phyloP scores from a whole-genome alignment of 1,284 basidiomycete genomes.

The Ceratobasidium sp. region DNA sequence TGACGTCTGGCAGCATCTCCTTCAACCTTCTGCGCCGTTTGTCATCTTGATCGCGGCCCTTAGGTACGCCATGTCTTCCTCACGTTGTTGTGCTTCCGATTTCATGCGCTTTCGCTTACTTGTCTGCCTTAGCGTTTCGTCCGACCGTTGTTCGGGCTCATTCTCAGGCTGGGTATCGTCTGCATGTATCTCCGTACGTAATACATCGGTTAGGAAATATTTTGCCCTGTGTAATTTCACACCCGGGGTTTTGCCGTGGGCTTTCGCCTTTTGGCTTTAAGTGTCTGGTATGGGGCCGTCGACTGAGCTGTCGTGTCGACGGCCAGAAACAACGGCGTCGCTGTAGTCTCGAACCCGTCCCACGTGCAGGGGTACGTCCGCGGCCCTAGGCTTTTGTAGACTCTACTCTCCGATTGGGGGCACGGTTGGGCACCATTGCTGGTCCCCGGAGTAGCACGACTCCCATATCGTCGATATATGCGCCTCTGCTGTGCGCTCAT shows the following conservation, averaged over 20 bases:
- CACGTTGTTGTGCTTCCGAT: background rate
- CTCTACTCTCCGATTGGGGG: background rate
- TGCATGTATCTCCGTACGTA: background rate
- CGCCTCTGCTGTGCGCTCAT: background rate
- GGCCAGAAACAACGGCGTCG: background rate
- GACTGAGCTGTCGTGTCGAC: too few species aligned
- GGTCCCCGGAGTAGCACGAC: slow-evolving; percentile 4
- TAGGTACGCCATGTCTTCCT: background rate
- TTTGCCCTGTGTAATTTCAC: background rate
- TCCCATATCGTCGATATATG: background rate
- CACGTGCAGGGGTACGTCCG: background rate
- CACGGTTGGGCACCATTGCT: background rate
- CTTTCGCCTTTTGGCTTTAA: background rate
- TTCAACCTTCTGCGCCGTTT: background rate
- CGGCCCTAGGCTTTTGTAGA: background rate
- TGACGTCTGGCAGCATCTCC: background rate
- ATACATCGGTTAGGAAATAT: background rate
- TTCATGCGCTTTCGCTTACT: background rate
- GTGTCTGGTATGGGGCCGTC: background rate
- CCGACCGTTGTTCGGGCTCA: background rate
- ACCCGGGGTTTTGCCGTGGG: background rate
- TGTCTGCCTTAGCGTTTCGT: slow-evolving; percentile 1
- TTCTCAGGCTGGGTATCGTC: background rate
- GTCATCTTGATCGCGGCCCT: background rate
- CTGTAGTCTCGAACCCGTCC: background rate